Base-by-base conservation (phyloP, 139 green algal genomes). In the Chlamydomonas incerta region DNA sequence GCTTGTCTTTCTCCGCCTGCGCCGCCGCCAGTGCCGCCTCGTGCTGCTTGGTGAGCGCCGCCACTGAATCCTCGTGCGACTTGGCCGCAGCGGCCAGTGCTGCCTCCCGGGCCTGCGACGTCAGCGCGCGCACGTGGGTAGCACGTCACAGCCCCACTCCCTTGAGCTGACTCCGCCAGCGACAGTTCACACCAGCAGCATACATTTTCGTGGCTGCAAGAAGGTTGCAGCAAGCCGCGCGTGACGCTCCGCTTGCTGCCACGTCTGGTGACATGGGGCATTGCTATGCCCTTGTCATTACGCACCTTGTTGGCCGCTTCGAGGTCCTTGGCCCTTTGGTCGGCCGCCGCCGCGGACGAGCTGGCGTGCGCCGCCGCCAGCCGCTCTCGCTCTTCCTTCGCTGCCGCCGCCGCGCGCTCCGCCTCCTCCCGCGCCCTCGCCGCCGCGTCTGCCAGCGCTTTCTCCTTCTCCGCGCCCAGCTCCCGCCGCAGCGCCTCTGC, bases 391-490 rank as follows among this genome's bases (percentile, higher is more conserved):
- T 79, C 68, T 68, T 14, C 68, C 33, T 9, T 20, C 0, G 80
- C 80, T n/a, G 55, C 80, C 67, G 50, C 68, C 33, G 50, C 80
- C 68, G 35, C 34, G 13, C 34, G 26, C 28, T 60, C 34, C 68
- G 26, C 11, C 52, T 63, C 68, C 68, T 60, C 68, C 34, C 21
- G 8, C 26, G 17, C 13, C 47, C 29, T 29, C 65, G 34, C 55
- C 35, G 57, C 33, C 57, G 75, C 47, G 74, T 80, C 75, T 57
- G 47, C 84, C 34, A 75, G 20, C n/a, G 84, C 84, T 5, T n/a
- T 65, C 29, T 74, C 81, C 31, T 17, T 20, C 33, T 74, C 71
- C n/a, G 41, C 41, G 34, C 55, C 74, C 35, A 88, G 68, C 20
- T 68, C 66, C 13, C 17, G 15, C 0, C 84, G 74, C 67, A 88